Conservation (phyloP, 2,329 filamentous ascomycete species). For the Acephala macrosclerotiorum region DNA sequence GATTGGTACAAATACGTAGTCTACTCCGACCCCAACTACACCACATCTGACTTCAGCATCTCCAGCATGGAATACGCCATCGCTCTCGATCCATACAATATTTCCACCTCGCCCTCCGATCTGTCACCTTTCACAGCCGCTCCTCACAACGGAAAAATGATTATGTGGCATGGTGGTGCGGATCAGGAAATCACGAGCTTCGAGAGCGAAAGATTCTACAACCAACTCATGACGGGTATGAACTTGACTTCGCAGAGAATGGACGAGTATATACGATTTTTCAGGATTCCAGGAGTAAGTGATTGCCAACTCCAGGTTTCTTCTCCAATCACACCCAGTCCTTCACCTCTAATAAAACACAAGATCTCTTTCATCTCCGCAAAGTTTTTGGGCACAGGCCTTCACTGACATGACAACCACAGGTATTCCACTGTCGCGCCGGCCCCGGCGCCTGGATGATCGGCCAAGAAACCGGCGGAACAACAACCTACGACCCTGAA, state of each 20-base stretch:
- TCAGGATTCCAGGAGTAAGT: too few species aligned
- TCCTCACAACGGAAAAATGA: conserved; percentile 45
- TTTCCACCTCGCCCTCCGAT: conserved; percentile 37
- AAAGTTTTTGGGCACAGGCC: too few species aligned
- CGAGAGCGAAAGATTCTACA: conserved; percentile 35
- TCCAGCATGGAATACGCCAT: neutral
- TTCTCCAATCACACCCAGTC: too few species aligned
- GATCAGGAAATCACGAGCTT: conserved; percentile 44
- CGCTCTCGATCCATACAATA: conserved; percentile 35
- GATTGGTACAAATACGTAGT: conserved; percentile 56
- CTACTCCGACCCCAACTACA: conserved; percentile 51
- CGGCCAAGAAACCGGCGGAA: conserved; percentile 54
- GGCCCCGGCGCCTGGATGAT: conserved; percentile 54
- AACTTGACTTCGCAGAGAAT: conserved; percentile 27
- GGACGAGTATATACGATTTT: conserved; percentile 41
- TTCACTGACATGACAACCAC: too few species aligned
- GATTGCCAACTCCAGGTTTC: too few species aligned
- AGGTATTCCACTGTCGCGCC: conserved; percentile 58
- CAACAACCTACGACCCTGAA: conserved; percentile 77
- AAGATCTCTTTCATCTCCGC: too few species aligned
- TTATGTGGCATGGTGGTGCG: conserved; percentile 51
- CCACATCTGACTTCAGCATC: conserved; percentile 45
- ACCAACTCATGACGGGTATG: conserved; percentile 26
- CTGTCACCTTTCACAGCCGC: conserved; percentile 25
- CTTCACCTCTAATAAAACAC: too few species aligned